phyloP scores from a whole-genome alignment of 228 moss, liverwort and hornwort species.

The Sphagnum magellanicum region DNA sequence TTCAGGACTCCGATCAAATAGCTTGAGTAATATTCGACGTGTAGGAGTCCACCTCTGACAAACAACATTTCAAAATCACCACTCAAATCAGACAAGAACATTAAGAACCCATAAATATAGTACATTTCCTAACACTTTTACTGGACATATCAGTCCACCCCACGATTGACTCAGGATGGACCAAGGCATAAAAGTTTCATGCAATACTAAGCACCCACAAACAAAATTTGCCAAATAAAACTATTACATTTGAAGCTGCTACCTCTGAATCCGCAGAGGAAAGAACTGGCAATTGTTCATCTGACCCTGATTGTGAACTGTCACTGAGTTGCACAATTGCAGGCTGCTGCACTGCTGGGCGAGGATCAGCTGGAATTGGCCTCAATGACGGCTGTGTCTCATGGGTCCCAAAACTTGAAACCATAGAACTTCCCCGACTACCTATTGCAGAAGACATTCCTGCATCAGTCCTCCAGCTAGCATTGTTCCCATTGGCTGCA shows the following conservation, averaged over 20 bases:
- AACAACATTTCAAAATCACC: constrained; percentile 4
- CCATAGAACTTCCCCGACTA: constrained; percentile 29
- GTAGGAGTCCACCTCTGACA: constrained; percentile 37
- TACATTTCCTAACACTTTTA: background rate
- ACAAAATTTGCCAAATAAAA: background rate
- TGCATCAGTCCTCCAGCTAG: constrained; percentile 33
- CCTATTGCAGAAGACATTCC: constrained; percentile 30
- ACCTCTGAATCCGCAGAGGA: too few species aligned
- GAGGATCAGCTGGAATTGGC: constrained; percentile 38
- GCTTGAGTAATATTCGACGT: constrained; percentile 78
- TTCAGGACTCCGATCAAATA: constrained; percentile 76
- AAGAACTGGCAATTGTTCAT: constrained; percentile 46
- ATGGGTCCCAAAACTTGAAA: constrained; percentile 24
- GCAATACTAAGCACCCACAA: background rate
- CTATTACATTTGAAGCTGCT: background rate
- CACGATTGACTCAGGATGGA: too few species aligned
- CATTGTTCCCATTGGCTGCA: constrained; percentile 18
- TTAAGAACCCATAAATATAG: background rate
- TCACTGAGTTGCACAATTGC: constrained; percentile 39
- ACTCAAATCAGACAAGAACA: background rate
- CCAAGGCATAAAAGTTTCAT: background rate
- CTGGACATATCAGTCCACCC: background rate
- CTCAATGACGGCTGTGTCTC: constrained; percentile 25
- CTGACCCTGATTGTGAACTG: constrained; percentile 79
- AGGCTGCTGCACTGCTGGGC: constrained; percentile 33